Base-by-base conservation (phyloP, 257 asterid genomes). In the Solanum dulcamara region DNA sequence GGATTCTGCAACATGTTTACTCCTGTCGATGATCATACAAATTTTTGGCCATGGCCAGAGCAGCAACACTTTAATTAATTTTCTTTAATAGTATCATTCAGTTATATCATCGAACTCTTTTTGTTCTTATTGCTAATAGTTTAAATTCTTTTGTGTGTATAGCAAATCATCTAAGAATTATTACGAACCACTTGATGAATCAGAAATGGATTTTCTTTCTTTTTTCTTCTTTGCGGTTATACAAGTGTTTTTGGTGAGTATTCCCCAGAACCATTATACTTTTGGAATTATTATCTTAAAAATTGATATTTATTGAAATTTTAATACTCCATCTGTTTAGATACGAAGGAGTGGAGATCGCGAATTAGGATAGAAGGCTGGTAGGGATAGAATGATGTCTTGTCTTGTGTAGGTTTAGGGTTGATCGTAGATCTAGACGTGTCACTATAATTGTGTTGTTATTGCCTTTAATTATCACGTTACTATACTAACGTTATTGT, bases 21-120 rank as follows among this genome's bases (percentile, higher is more conserved):
- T 35, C 89, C 86, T 62, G 85, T 90, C 12, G 96, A 95, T 59
- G 98, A 93, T 62, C 95, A 87, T 59, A 92, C 91, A 26, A 92
- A 90, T 30, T 91, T 90, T 46, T 96, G 97, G 97, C 91, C 94
- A 9, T 96, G 99, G 99, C 86, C 94, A 1, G 95, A 90, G 46
- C 96, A 89, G 57, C 94, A 92, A 57, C 90, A 89, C 77, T 91
- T 90, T 83, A 89, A 90, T n/a, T 40, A 44, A 33, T 18, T 26
- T 75, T 44, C 7, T 75, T 74, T 74, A 35, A 11, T 44, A 22
- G 7, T 26, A 28, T 15, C 17, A 22, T 37, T n/a, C 55, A 26
- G 18, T 22, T 66, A 7, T 20, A 60, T 60, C 37, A 59, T 20
- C 35, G 37, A 14, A 66, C 80, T 22, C 26, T 20, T 70, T 77